Conservation (phyloP, 2,329 filamentous ascomycete species). For the Epichloe baconii region DNA sequence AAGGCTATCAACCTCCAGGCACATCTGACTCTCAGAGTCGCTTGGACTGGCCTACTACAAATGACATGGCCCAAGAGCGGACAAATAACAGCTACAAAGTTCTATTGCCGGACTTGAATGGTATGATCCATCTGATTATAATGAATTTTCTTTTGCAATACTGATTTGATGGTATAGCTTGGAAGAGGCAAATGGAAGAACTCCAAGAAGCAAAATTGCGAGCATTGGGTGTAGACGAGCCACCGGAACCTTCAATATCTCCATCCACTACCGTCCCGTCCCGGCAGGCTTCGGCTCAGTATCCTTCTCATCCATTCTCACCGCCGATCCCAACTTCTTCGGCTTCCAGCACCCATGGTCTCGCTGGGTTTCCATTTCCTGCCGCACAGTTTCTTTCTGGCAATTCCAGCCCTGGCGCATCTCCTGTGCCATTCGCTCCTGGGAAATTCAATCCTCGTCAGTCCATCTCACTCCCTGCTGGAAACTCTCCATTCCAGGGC, state of each 20-base stretch:
- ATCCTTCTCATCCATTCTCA: slow-evolving; percentile 67
- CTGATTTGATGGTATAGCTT: slow-evolving; percentile 26
- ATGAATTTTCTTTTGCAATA: background rate
- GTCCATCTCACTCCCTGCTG: slow-evolving; percentile 54
- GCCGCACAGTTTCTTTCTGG: slow-evolving; percentile 44
- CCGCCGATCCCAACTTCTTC: slow-evolving; percentile 73
- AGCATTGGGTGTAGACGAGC: slow-evolving; percentile 72
- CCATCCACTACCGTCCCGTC: slow-evolving; percentile 49
- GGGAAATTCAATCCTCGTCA: slow-evolving; percentile 56
- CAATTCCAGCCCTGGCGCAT: slow-evolving; percentile 51
- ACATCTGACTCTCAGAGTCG: slow-evolving; percentile 48
- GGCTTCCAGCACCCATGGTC: slow-evolving; percentile 52
- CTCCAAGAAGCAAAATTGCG: slow-evolving; percentile 85
- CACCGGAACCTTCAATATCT: slow-evolving; percentile 50
- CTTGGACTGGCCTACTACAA: slow-evolving; percentile 51
- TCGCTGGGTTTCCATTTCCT: slow-evolving; percentile 43
- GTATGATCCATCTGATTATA: slow-evolving; percentile 20
- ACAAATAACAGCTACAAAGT: slow-evolving; percentile 43
- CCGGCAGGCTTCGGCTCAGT: slow-evolving; percentile 58
- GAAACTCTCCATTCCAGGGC: slow-evolving; percentile 52
- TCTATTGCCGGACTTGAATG: slow-evolving; percentile 55
- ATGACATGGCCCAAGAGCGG: slow-evolving; percentile 45
- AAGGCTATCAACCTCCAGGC: slow-evolving; percentile 23
- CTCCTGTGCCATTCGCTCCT: slow-evolving; percentile 56
- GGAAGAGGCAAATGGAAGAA: slow-evolving; percentile 67